Evolutionary conservation across 371 early-diverging fungal genomes (phyloP), one percentile per base, ranked within the genome.

Genomic region (Syncephalastrum sp.): DNA sequence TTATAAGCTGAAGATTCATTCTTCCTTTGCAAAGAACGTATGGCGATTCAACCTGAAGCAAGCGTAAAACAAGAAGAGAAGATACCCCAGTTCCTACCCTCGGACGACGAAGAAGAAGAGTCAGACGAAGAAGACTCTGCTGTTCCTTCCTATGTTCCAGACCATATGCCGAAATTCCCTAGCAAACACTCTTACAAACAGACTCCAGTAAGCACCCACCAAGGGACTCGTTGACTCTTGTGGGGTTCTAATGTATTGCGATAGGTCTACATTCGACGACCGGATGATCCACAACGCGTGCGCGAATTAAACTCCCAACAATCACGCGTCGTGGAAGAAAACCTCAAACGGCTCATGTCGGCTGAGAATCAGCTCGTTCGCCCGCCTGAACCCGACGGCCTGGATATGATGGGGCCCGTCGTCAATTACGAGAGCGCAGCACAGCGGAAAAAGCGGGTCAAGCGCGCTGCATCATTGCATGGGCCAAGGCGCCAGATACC

Each of bases 311-410:
- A 82, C 43, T 80, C 83, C 19, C 81, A 84, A 29, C 85, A 84
- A 71, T 82, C 85, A 15, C 72, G 85, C 29, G 75, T 81, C 25
- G 85, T 84, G 5, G 85, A 84, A 62, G 81, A 82, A 17, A 84
- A 84, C 43, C 53, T 84, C 50, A 84, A 84, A 51, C 73, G 77
- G 38, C 54, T 84, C 12, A 82, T 82, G 79, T 73, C 82, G 5
- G 77, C 77, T 0, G 83, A 82, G 56, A 80, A 80, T 45, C 69
- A 80, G 33, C 59, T 80, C 24, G 64, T 74, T n/a, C 73, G 74
- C 57, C 51, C 62, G 29, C 48, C 60, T 5, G 46, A 53, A 24
- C 19, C 56, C 15, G 19, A 33, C 38, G 38, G 38, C 12, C 38
- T 33, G 38, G 38, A 33, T 10, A 33, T 33, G 38, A 33, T 33